A percentile compares a stretch with the other conserved stretches of the same genome.
Evolutionary conservation across 352 stramenopile species (phyloP).

Genomic region (Pythium rhizo-oryzae): DNA sequence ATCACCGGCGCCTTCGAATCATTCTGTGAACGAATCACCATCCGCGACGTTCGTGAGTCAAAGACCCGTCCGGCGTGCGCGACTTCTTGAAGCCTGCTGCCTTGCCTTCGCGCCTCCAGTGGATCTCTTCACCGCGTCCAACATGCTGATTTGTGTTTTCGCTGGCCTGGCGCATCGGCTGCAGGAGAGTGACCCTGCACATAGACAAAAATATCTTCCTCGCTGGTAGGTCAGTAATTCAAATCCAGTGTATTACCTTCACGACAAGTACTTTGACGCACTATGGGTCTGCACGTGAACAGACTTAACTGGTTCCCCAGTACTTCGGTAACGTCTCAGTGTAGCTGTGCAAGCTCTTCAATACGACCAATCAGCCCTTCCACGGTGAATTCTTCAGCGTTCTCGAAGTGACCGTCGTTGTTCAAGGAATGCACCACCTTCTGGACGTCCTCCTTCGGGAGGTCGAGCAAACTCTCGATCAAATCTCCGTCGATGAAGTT

Average conservation of each 20-base stretch:
- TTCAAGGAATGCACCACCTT: constrained; percentile 94
- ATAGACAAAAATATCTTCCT: constrained; percentile 2
- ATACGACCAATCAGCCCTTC: constrained; percentile 71
- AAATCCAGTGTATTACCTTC: neutral
- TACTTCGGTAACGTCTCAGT: constrained; percentile 36
- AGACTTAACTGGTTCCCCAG: neutral
- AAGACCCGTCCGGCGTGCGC: too few species aligned
- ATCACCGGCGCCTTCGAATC: constrained; percentile 21
- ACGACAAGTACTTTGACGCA: neutral
- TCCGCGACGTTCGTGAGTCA: neutral
- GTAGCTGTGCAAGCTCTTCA: constrained; percentile 78
- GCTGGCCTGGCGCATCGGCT: too few species aligned
- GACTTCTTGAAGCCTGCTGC: neutral
- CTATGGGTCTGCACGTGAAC: neutral
- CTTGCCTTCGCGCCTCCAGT: constrained; percentile 2
- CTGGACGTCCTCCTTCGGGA: constrained; percentile 89
- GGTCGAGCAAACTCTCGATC: constrained; percentile 95
- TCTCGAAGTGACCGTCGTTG: constrained; percentile 76
- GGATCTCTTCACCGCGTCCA: constrained; percentile 5
- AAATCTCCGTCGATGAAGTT: constrained; percentile 98
- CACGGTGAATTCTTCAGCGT: constrained; percentile 56
- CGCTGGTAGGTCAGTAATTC: neutral
- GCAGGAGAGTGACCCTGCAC: too few species aligned
- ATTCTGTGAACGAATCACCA: constrained; percentile 9
- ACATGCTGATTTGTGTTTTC: neutral